phyloP scores from a whole-genome alignment of 768 basidiomycete genomes.

The Mycena filopes region DNA sequence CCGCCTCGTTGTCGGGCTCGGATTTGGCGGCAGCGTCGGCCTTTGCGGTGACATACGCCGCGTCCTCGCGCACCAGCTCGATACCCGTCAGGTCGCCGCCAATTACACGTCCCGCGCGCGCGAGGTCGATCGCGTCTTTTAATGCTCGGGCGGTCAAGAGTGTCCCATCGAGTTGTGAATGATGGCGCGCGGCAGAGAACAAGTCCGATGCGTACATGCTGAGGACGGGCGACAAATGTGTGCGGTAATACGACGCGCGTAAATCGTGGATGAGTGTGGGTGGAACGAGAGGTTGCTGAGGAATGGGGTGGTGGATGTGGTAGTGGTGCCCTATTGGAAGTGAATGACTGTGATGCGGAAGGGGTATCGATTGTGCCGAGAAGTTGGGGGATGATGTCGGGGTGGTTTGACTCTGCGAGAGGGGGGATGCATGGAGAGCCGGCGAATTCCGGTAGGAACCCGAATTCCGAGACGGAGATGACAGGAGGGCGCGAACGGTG shows the following conservation, averaged over 20 bases:
- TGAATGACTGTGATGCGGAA: conserved; percentile 45
- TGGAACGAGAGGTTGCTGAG: conserved; percentile 40
- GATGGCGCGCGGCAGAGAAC: conserved; percentile 79
- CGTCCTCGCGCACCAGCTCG: conserved; percentile 55
- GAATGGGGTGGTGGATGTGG: conserved; percentile 39
- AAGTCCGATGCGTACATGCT: conserved; percentile 77
- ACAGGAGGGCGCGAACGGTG: conserved; percentile 44
- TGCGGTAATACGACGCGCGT: conserved; percentile 44
- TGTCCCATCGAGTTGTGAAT: conserved; percentile 73
- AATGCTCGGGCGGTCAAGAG: conserved; percentile 70
- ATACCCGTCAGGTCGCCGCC: conserved; percentile 70
- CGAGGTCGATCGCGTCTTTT: conserved; percentile 73
- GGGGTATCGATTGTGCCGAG: conserved; percentile 38
- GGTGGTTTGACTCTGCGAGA: conserved; percentile 34
- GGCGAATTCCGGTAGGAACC: conserved; percentile 35
- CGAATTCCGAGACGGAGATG: conserved; percentile 33
- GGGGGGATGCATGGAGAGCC: conserved; percentile 38
- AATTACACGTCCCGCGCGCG: conserved; percentile 73
- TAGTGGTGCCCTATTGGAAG: conserved; percentile 35
- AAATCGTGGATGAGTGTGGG: conserved; percentile 42
- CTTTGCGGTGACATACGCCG: conserved; percentile 25
- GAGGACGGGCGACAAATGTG: conserved; percentile 62
- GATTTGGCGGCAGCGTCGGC: conserved; percentile 20
- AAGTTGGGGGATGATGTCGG: conserved; percentile 33
- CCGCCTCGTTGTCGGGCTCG: conserved; percentile 28